phyloP scores from a whole-genome alignment of 192 early-diverging fungal species.

The Coemansia sp. region DNA sequence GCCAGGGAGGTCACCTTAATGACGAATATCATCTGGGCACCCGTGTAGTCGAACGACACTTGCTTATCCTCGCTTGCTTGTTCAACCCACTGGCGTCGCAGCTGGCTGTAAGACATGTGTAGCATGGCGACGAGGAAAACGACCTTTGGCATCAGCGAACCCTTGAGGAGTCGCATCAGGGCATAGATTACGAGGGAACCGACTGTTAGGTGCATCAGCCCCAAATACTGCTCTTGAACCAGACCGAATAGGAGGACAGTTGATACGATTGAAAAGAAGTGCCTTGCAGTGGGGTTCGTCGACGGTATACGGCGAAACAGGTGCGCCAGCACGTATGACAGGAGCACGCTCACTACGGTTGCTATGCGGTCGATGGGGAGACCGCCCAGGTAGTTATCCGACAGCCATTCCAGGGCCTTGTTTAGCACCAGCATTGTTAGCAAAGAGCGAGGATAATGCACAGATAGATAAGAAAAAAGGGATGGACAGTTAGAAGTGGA shows the following conservation, averaged over 20 bases:
- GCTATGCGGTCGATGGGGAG: conserved; percentile 61
- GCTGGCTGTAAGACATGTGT: conserved; percentile 63
- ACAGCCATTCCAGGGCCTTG: conserved; percentile 21
- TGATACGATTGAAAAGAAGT: conserved; percentile 59
- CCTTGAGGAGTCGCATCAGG: conserved; percentile 52
- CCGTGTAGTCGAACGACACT: conserved; percentile 77
- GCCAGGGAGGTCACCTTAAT: conserved; percentile 89
- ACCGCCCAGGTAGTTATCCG: conserved; percentile 47
- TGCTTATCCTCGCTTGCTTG: conserved; percentile 19
- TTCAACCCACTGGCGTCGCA: conserved; percentile 36
- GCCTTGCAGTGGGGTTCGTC: conserved; percentile 45
- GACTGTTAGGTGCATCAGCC: conserved; percentile 56
- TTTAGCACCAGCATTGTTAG: conserved; percentile 28
- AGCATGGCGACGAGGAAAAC: conserved; percentile 65
- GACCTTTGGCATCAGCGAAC: conserved; percentile 53
- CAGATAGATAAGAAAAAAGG: background rate
- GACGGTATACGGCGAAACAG: conserved; percentile 58
- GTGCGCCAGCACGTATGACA: conserved; percentile 59
- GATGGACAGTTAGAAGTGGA: background rate
- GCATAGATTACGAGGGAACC: conserved; percentile 55
- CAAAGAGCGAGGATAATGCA: background rate
- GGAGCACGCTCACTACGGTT: conserved; percentile 54
- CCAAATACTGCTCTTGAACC: conserved; percentile 59
- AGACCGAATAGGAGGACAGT: conserved; percentile 56
- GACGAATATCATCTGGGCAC: conserved; percentile 93